Conservation (phyloP, 129 eudicot species). For the Saussurea involucrata region DNA sequence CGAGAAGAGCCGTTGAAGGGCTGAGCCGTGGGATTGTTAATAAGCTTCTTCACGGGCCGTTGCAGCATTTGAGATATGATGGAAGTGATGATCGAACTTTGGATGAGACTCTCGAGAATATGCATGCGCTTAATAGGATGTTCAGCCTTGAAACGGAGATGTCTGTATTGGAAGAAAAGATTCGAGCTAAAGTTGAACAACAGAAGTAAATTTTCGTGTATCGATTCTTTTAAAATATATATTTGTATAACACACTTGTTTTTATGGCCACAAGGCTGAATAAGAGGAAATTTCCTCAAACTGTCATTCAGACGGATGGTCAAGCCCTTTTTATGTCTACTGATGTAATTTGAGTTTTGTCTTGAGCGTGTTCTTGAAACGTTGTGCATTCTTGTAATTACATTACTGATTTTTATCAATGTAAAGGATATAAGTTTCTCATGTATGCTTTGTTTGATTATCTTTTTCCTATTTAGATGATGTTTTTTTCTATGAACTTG, state of each 20-base stretch:
- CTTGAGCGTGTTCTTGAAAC: not conserved
- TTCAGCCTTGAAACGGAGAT: conserved; percentile 76
- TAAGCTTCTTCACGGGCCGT: conserved; percentile 83
- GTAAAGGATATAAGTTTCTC: not conserved
- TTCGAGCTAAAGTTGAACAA: conserved; percentile 86
- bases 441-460: not conserved
- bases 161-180: conserved; percentile 77
- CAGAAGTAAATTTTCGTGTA: conserved; percentile 39
- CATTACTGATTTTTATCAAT: not conserved
- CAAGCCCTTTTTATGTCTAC: not conserved
- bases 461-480: not conserved
- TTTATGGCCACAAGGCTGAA: conserved; percentile 20
- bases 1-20: conserved; percentile 66
- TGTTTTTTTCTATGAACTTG: not conserved
- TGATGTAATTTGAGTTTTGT: not conserved
- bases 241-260: not conserved
- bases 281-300: conserved; percentile 37
- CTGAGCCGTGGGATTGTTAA: conserved; percentile 81
- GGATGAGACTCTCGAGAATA: conserved; percentile 80
- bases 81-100: conserved; percentile 78
- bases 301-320: conserved; percentile 2
- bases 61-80: conserved; percentile 86
- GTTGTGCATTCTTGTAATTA: conserved; percentile 23
- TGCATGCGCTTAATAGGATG: conserved; percentile 92
- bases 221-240: not conserved